Evolutionary conservation across 495 filamentous ascomycete genomes (phyloP), one percentile per base, ranked within the genome.

Genomic region (Penicillium turbatum): DNA sequence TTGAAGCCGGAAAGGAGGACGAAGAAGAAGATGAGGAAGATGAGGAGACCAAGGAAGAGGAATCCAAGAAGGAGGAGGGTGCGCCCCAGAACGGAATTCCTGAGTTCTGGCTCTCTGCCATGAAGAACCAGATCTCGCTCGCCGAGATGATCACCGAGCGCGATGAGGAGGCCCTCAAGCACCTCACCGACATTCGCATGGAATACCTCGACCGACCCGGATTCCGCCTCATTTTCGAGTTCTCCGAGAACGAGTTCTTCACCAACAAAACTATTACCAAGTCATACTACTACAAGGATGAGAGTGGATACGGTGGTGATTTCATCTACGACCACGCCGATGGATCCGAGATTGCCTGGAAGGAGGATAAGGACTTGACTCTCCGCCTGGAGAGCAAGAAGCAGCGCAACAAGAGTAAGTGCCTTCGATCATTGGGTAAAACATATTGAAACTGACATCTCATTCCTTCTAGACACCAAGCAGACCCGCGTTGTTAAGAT

Each of bases 291-390:
- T 99, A 99, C 79, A 95, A 96, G 75, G 92, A 95, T 66, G 95
- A 99, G 82, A 97, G 84, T 67, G 93, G 93, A 37, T 97, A 97
- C 63, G 91, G 90, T 61, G 93, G 93, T 57, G 93, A 99, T 69
- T 99, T 97, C 77, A 97, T 99, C 72, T 99, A 99, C 70, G 93
- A 99, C 69, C 95, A 97, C 67, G 93, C 93, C 55, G 92, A 97
- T 70, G 93, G 95, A 49, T 87, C 96, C 68, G 92, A 92, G 80
- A 96, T 99, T 66, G 86, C 96, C 62, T 99, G 93, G 93, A 97
- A 96, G 78, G 68, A 81, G 15, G 87, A 86, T 59, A 87, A 95
- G 69, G 93, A 99, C 64, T 79, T 97, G 56, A 99, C 93, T 36
- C 87, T 97, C 47, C 85, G 88, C 59, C 76, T 97, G 45, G 93